phyloP scores from a whole-genome alignment of 2,329 filamentous ascomycete species.

The Elsinoe batatas region DNA sequence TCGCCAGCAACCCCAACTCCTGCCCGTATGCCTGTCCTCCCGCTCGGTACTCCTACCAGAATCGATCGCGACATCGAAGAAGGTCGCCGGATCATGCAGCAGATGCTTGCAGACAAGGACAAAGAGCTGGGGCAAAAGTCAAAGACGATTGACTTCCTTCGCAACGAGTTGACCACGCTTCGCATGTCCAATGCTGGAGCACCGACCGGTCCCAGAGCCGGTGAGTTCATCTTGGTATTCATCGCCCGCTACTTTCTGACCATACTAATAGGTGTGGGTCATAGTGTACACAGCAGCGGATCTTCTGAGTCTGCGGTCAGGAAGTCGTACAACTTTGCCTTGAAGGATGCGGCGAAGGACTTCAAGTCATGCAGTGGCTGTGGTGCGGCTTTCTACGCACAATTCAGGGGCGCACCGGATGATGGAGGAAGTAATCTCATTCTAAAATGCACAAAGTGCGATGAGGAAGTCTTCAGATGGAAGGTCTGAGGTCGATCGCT shows the following conservation, averaged over 20 bases:
- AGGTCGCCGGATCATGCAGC: slow-evolving; percentile 5
- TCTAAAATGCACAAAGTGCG: slow-evolving; percentile 9
- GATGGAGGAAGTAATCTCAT: slow-evolving; percentile 7
- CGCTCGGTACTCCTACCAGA: not conserved
- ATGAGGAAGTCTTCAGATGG: slow-evolving; percentile 9
- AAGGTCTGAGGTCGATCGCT: not conserved
- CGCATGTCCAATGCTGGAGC: not conserved
- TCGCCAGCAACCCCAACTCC: not conserved
- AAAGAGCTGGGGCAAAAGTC: not conserved
- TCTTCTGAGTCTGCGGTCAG: not conserved
- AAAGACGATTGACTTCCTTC: not conserved
- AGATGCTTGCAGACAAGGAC: not conserved
- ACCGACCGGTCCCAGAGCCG: not conserved
- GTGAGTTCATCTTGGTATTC: not conserved
- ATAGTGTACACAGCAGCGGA: not conserved
- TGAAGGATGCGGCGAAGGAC: slow-evolving; percentile 4
- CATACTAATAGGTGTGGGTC: not conserved
- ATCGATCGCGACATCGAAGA: slow-evolving; percentile 1
- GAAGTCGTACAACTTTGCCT: slow-evolving; percentile 8
- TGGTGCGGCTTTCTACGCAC: not conserved
- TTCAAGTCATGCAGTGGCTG: slow-evolving; percentile 9
- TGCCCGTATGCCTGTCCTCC: not conserved
- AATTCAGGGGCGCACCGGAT: slow-evolving; percentile 9
- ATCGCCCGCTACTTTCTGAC: not conserved
- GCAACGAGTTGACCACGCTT: not conserved